Evolutionary conservation across 108 stramenopile genomes (phyloP), one percentile per base, ranked within the genome.

Genomic region (Schizochytrium sp.): DNA sequence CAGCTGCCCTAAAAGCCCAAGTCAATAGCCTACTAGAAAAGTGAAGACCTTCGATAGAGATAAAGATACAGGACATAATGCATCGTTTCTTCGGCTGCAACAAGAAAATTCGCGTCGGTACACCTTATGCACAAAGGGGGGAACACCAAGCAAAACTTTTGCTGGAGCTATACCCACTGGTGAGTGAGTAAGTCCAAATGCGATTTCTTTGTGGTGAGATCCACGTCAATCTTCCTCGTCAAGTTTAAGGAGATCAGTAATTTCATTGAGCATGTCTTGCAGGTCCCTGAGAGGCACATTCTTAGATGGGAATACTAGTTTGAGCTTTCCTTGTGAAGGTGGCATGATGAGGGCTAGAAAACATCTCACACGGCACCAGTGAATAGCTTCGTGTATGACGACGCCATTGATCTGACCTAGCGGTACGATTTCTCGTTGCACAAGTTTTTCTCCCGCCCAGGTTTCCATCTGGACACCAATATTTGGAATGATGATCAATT

Each of bases 401-500:
- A 64, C 19, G 8, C 41, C 61, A 38, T 64, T 42, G 19, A 64
- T 64, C 61, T 64, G 61, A 42, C 42, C 61, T 42, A 64, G 41
- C 41, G 61, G 41, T 38, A 19, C 38, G 61, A 64, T 42, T 13
- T 64, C 61, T 42, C 19, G 8, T 10, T 13, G 61, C 61, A 59
- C 58, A 19, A 15, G 15, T 15, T 42, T n/a, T 64, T 38, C 61
- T 7, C 19, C 17, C 61, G 4, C 42, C 41, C 38, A 38, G 17
- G 61, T 0, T 13, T 64, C 61, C 61, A 64, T 42, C 61, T 64
- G 61, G 8, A 64, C 61, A 42, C 61, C 61, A 42, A 64, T 42
- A 38, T 64, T 42, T 5, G 61, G 61, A 4, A 64, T 13, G 61
- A 64, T 42, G 17, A 64, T 5, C 7, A 64, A 4, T 4, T 42